Evolutionary conservation across 306 rosid genomes (phyloP), one percentile per base, ranked within the genome.

Genomic region (Castanopsis chinensis): DNA sequence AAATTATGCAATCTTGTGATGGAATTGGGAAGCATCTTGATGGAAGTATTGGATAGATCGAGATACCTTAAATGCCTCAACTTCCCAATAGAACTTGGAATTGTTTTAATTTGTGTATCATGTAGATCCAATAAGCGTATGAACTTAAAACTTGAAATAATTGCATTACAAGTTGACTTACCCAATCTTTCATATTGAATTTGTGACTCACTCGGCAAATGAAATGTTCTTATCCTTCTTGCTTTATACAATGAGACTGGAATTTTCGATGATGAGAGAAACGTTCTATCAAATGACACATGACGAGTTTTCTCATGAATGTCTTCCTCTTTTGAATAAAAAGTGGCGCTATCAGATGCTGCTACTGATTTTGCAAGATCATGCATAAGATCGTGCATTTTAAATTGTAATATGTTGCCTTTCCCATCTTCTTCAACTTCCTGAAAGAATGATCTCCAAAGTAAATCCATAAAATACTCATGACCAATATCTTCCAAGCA

Each of bases 181-280:
- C 0, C 0, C 2, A 18, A 35, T 0, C 41, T 0, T 35, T 0
- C 0, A 35, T 35, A 33, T 0, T 0, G 0, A 5, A 13, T 21
- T 0, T 0, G 0, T 18, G 41, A 35, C 0, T 35, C 0, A 35
- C 2, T 3, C 5, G 30, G 69, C 51, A 71, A 27, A 58, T 70
- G 35, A 49, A 37, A 37, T 37, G 43, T 37, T 37, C 2, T 37
- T 6, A 6, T 6, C 43, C 10, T 6, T 0, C 10, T 37, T 37
- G 43, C 43, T 6, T 37, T 37, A 37, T 6, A 37, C 10, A 37
- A 1, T 0, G 10, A 37, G 10, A 0, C 0, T 37, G 43, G 43
- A 37, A 37, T 1, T 37, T 0, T 0, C 0, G 0, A 37, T 37
- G 2, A 0, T 6, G 10, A 6, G 10, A 37, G 10, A 37, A 1